phyloP scores from a whole-genome alignment of 2,329 filamentous ascomycete species.

The Epichloe typhina region DNA sequence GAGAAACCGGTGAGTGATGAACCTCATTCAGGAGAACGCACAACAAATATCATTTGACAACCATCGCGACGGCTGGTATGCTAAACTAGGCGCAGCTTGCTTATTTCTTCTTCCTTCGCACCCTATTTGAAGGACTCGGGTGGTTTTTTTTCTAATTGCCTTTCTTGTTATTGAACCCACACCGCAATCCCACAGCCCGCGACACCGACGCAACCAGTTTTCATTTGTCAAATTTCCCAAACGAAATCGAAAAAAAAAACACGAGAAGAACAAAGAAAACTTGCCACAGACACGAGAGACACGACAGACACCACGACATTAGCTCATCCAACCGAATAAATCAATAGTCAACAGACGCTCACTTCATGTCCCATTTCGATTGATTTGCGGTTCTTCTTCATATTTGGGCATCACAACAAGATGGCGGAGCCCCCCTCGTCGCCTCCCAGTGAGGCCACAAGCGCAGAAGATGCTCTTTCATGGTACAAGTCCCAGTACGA shows the following conservation, averaged over 20 bases:
- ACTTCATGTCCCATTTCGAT: not conserved
- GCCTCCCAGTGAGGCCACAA: slow-evolving; percentile 41
- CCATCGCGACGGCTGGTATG: not conserved
- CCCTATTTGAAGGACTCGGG: not conserved
- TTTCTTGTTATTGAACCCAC: not conserved
- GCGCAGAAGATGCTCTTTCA: slow-evolving; percentile 61
- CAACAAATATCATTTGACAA: not conserved
- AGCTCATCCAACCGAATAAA: not conserved
- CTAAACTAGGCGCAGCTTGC: not conserved
- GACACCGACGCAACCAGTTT: not conserved
- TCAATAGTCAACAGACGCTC: not conserved
- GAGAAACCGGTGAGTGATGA: slow-evolving; percentile 3
- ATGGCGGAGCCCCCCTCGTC: slow-evolving; percentile 52
- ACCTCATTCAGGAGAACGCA: not conserved
- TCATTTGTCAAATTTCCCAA: slow-evolving; percentile 2
- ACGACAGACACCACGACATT: not conserved
- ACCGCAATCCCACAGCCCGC: not conserved
- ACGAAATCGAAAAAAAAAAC: not conserved
- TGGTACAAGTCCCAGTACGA: slow-evolving; percentile 98
- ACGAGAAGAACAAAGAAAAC: not conserved
- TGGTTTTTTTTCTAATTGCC: not conserved
- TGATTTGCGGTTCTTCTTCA: not conserved
- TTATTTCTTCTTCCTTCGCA: not conserved
- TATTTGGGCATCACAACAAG: slow-evolving; percentile 2
- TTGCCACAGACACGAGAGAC: too few relatives aligned